phyloP scores from a whole-genome alignment of 108 stramenopile species.

The Nitzschia inconspicua region DNA sequence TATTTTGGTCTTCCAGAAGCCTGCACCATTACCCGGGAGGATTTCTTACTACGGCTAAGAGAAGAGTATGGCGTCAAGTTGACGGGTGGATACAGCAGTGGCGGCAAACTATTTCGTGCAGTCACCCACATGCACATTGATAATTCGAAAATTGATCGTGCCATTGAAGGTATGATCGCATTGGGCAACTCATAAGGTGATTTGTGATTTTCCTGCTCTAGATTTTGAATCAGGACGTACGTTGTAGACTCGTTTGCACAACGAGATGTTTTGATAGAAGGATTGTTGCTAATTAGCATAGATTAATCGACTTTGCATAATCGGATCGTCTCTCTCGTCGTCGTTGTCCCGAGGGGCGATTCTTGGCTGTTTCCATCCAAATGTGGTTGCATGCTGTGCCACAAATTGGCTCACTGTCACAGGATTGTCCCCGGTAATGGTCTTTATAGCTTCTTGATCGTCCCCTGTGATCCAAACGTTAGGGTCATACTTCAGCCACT shows the following conservation, averaged over 20 bases:
- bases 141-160: slow-evolving; percentile 53
- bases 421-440: slow-evolving; percentile 6
- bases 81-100: slow-evolving; percentile 63
- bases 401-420: slow-evolving; percentile 2
- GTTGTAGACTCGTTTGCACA: too few species aligned
- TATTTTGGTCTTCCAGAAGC: slow-evolving; percentile 74
- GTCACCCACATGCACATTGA: slow-evolving; percentile 72
- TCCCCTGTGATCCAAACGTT: not conserved
- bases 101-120: slow-evolving; percentile 69
- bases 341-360: too few species aligned
- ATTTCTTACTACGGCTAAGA: slow-evolving; percentile 32
- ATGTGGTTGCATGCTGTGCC: not conserved
- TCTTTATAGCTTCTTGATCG: not conserved
- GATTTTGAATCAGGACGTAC: too few species aligned
- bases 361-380: too few species aligned
- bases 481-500: slow-evolving; percentile 9
- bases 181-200: slow-evolving; percentile 1
- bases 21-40: slow-evolving; percentile 41
- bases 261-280: too few species aligned
- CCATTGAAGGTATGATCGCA: slow-evolving; percentile 38
- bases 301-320: too few species aligned
- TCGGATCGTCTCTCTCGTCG: too few species aligned
- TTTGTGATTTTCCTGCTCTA: too few species aligned
- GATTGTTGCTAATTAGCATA: too few species aligned
- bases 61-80: slow-evolving; percentile 61